Conservation (phyloP, 116 monocot genomes). For the Papilionanthe hybrid region DNA sequence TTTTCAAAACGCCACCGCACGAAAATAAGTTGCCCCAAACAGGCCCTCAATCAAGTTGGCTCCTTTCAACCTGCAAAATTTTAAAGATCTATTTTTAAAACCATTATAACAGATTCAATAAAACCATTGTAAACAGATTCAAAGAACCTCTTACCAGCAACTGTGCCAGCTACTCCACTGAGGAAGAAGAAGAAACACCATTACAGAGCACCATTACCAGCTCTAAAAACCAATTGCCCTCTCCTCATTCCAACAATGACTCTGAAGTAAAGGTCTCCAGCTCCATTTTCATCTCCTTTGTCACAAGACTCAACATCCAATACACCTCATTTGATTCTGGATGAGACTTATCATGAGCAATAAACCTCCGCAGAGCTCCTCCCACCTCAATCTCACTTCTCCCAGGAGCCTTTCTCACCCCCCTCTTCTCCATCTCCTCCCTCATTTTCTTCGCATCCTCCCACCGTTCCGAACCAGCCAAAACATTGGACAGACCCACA, state of each 20-base stretch:
- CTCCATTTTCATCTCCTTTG: conserved; percentile 36
- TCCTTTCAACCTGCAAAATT: no score
- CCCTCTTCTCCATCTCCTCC: conserved; percentile 56
- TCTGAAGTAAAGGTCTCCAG: background rate
- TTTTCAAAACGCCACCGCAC: no score
- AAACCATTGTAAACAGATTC: no score
- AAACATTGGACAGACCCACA: conserved; percentile 55
- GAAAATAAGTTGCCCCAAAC: no score
- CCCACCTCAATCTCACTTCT: conserved; percentile 59
- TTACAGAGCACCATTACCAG: no score
- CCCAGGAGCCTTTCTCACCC: conserved; percentile 58
- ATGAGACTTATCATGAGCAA: conserved; percentile 51
- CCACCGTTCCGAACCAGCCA: conserved; percentile 43
- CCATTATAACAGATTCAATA: no score
- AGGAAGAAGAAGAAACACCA: no score
- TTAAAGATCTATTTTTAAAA: no score
- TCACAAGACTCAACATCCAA: conserved; percentile 24
- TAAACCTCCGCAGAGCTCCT: conserved; percentile 37
- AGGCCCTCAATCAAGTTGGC: no score
- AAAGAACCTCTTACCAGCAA: no score
- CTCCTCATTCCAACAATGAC: background rate
- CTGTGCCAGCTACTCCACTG: no score
- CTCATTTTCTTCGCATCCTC: conserved; percentile 50
- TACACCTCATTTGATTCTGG: conserved; percentile 29
- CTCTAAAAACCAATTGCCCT: no score